Conservation (phyloP, 805 yeast genomes). For the Wickerhamomyces chaumierensis region DNA sequence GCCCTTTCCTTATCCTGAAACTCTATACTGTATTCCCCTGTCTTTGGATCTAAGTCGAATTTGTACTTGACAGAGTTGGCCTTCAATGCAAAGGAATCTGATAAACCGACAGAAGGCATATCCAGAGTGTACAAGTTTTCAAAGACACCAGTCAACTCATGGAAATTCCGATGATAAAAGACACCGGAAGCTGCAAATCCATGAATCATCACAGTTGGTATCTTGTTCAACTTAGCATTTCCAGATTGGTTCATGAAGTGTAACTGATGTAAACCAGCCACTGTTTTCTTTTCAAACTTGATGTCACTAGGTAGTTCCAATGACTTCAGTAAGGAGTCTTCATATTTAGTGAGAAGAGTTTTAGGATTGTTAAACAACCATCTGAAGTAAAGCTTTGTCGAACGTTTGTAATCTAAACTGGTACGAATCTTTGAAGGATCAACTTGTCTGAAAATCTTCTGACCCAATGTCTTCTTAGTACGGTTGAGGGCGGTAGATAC, state of each 20-base stretch:
- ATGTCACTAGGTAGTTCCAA: conserved; percentile 7
- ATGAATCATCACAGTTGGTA: conserved; percentile 54
- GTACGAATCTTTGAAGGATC: not conserved
- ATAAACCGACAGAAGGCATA: conserved; percentile 60
- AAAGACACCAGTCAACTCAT: conserved; percentile 31
- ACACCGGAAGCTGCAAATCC: conserved; percentile 93
- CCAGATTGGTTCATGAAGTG: conserved; percentile 15
- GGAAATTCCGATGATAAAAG: conserved; percentile 64
- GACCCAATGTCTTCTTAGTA: not conserved
- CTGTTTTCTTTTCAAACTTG: conserved; percentile 1
- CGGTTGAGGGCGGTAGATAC: not conserved
- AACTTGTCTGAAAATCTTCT: not conserved
- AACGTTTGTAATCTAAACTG: not conserved
- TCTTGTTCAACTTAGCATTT: conserved; percentile 7
- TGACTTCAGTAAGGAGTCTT: conserved; percentile 8
- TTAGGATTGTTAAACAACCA: conserved; percentile 11
- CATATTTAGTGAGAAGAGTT: conserved; percentile 9
- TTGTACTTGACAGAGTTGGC: conserved; percentile 8
- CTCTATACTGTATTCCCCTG: conserved; percentile 6
- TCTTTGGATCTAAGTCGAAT: conserved; percentile 1
- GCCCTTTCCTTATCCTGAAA: conserved; percentile 10
- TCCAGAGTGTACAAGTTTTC: conserved; percentile 62
- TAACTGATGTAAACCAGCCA: conserved; percentile 14
- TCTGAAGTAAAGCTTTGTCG: conserved; percentile 7
- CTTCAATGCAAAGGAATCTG: conserved; percentile 22